phyloP scores from a whole-genome alignment of 164 flowering plant species.

The Stephania cephalantha region DNA sequence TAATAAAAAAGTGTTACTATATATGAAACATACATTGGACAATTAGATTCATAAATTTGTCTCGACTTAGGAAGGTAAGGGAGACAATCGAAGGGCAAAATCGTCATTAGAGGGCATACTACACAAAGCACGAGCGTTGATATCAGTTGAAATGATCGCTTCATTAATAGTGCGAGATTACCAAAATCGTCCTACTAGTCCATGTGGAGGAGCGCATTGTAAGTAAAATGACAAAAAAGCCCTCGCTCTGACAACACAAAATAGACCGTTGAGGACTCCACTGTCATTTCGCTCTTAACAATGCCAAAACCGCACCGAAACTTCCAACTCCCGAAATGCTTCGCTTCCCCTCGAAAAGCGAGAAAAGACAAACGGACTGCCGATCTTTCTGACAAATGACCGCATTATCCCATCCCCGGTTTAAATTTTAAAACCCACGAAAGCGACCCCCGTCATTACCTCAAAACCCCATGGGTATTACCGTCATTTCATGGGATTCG shows the following conservation, averaged over 20 bases:
- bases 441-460: background rate
- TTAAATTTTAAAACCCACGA: slow-evolving; percentile 12
- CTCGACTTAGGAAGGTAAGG: too few relatives aligned
- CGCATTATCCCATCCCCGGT: slow-evolving; percentile 5
- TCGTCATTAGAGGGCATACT: background rate
- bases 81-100: background rate
- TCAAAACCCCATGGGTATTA: slow-evolving; percentile 9
- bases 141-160: background rate
- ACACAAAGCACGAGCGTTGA: background rate
- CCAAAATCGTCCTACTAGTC: background rate
- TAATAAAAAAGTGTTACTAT: too few relatives aligned
- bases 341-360: background rate
- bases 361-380: slow-evolving; percentile 14
- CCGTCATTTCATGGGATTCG: background rate
- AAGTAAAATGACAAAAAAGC: background rate
- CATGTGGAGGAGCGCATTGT: slow-evolving; percentile 9
- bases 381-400: slow-evolving; percentile 8
- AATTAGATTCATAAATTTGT: too few relatives aligned
- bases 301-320: background rate
- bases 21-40: too few relatives aligned
- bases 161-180: background rate
- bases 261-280: slow-evolving; percentile 22
- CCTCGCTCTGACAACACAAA: slow-evolving; percentile 10
- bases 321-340: slow-evolving; percentile 20
- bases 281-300: slow-evolving; percentile 10